These are phyloP conservation scores for Dendrobium nobile DNA, from an alignment of 106 monocot species.

Conservation along the genomic window DNA sequence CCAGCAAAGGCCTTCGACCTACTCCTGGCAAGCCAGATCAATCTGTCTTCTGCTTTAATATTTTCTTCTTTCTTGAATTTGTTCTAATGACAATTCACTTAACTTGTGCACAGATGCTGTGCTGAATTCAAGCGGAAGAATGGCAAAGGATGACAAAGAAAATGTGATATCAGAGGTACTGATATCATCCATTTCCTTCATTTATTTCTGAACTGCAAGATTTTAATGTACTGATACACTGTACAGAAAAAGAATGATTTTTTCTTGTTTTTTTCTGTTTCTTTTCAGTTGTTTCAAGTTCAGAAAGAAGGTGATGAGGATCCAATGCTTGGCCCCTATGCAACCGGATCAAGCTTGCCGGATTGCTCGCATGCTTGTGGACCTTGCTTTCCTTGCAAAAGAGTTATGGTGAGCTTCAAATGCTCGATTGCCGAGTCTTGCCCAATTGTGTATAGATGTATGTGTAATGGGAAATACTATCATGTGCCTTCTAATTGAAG, in stretches of 20 bases:
- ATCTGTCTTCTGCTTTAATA: not conserved
- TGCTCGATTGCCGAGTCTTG: slow-evolving; percentile 76
- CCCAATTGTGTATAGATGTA: slow-evolving; percentile 74
- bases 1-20: slow-evolving; percentile 5
- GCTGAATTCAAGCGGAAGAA: not conserved
- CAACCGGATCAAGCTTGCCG: slow-evolving; percentile 66
- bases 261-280: not conserved
- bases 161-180: too few species aligned
- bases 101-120: not conserved
- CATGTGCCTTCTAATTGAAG: slow-evolving; percentile 57
- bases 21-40: slow-evolving; percentile 1
- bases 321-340: not conserved
- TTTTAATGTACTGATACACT: too few species aligned
- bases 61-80: not conserved
- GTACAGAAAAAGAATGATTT: too few species aligned
- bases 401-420: slow-evolving; percentile 78
- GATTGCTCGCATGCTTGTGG: slow-evolving; percentile 85
- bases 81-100: not conserved
- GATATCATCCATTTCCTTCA: too few species aligned
- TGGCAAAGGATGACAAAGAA: too few species aligned
- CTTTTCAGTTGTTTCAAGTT: not conserved
- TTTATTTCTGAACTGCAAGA: too few species aligned
- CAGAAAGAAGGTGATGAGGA: not conserved
- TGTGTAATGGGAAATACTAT: slow-evolving; percentile 69
- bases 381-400: slow-evolving; percentile 70